Base-by-base conservation (phyloP, 352 stramenopile genomes). In the Globisporangium orthogonon region DNA sequence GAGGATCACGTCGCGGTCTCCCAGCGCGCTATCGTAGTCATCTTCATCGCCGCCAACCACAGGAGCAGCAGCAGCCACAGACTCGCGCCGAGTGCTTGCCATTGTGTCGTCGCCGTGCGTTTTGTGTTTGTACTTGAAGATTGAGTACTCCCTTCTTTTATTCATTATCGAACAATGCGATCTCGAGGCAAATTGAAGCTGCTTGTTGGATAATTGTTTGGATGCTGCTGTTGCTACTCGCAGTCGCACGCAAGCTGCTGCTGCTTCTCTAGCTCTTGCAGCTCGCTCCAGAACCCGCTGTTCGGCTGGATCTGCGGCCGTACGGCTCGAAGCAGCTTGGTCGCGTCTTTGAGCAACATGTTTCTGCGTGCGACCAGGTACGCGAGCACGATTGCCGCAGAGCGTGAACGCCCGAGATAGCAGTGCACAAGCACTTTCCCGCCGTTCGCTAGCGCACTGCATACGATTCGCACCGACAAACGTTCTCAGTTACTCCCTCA, bases 391-490 rank as follows among this genome's bases (percentile, higher is more conserved):
- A 94, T 71, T 0, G 81, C 78, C 23, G 73, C 76, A 3, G 81
- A 91, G 6, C 84, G 74, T n/a, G 76, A 89, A 3, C 71, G 66
- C 1, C 84, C 84, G 49, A 86, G 70, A 30, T 78, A 89, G 56
- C 84, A 94, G 53, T 94, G 84, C 47, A 94, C 79, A 30, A 92
- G 76, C 17, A 89, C 79, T 7, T 71, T 68, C n/a, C 76, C 74
- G 37, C 73, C 70, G 0, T 44, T 43, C 9, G 44, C 58, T 3
- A 89, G 51, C 1, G 76, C 73, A 7, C 76, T 89, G 51, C 7
- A 10, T 50, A 23, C 11, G 52, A 35, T 30, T 48, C 28, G 29
- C 10, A 5, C n/a, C 31, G 45, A 11, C 5, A 5, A 39, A 13
- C 47, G 39, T 11, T 39, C 41, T 17, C 37, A 17, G 37, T 41